A percentile compares a stretch with the other conserved stretches of the same genome.
Evolutionary conservation across 352 stramenopile genomes (phyloP).

Genomic region (Phytopythium chamaehyphon): DNA sequence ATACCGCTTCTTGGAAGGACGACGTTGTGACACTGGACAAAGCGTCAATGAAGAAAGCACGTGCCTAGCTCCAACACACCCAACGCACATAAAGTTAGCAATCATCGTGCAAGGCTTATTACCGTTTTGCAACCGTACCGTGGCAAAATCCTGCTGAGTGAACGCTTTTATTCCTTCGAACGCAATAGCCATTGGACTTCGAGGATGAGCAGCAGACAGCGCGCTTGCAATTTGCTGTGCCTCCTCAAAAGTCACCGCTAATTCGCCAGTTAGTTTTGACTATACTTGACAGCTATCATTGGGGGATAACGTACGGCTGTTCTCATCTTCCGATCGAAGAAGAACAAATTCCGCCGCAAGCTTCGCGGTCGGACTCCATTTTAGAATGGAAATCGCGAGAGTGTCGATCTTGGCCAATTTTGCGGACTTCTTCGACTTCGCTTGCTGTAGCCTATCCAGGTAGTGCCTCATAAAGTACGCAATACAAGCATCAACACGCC

Average conservation of each 20-base stretch:
- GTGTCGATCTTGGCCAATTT: constrained; percentile 44
- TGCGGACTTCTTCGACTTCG: constrained; percentile 31
- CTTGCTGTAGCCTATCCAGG: constrained; percentile 43
- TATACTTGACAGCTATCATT: too few relatives aligned
- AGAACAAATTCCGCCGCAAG: constrained; percentile 63
- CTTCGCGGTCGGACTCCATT: constrained; percentile 57
- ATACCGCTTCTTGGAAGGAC: constrained; percentile 57
- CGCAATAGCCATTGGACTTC: constrained; percentile 48
- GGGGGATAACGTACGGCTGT: constrained; percentile 62
- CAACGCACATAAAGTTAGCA: background rate
- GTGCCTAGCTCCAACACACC: constrained; percentile 23
- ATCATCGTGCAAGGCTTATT: background rate
- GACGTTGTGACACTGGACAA: constrained; percentile 55
- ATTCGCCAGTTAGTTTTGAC: too few relatives aligned
- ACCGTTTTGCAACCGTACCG: constrained; percentile 13
- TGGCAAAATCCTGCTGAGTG: constrained; percentile 16
- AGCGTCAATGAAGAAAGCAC: constrained; percentile 43
- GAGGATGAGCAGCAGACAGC: constrained; percentile 24
- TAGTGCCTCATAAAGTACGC: constrained; percentile 73
- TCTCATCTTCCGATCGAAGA: constrained; percentile 65
- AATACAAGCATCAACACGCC: constrained; percentile 42
- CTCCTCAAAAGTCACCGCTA: constrained; percentile 33
- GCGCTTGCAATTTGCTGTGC: constrained; percentile 21
- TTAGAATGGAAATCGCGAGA: constrained; percentile 38
- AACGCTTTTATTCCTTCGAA: constrained; percentile 33